Conservation (phyloP, 805 yeast species). For the Starmerella powellii region DNA sequence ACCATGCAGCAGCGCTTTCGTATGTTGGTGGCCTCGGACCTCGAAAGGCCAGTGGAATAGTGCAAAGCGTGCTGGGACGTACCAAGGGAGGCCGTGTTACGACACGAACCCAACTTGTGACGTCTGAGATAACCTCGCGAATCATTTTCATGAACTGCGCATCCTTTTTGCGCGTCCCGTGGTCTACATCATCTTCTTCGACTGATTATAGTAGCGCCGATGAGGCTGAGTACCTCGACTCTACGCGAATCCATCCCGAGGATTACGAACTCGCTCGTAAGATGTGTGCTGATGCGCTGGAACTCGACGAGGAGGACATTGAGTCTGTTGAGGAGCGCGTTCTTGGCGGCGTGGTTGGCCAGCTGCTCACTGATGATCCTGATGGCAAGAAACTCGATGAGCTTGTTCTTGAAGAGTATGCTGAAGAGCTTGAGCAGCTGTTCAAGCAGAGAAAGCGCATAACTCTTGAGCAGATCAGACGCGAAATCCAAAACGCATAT, state of each 20-base stretch:
- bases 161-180: constrained; percentile 72
- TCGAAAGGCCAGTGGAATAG: constrained; percentile 77
- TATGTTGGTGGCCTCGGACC: constrained; percentile 90
- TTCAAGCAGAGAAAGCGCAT: constrained; percentile 54
- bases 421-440: constrained; percentile 66
- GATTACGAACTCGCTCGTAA: constrained; percentile 92
- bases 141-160: constrained; percentile 84
- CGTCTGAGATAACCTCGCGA: constrained; percentile 65
- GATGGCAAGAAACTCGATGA: constrained; percentile 62
- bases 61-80: constrained; percentile 59
- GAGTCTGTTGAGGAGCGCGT: constrained; percentile 70
- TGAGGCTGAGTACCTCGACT: constrained; percentile 67
- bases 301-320: constrained; percentile 86
- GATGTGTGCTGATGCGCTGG: constrained; percentile 97
- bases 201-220: constrained; percentile 26
- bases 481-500: constrained; percentile 76
- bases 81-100: constrained; percentile 46
- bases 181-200: constrained; percentile 35
- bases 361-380: constrained; percentile 58
- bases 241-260: constrained; percentile 94
- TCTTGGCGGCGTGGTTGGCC: constrained; percentile 51
- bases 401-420: constrained; percentile 79
- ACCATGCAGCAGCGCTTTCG: constrained; percentile 57
- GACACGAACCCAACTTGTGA: constrained; percentile 70
- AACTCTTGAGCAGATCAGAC: constrained; percentile 70